Evolutionary conservation across 1,284 basidiomycete species (phyloP).

Genomic region (Apiotrichum sp.): DNA sequence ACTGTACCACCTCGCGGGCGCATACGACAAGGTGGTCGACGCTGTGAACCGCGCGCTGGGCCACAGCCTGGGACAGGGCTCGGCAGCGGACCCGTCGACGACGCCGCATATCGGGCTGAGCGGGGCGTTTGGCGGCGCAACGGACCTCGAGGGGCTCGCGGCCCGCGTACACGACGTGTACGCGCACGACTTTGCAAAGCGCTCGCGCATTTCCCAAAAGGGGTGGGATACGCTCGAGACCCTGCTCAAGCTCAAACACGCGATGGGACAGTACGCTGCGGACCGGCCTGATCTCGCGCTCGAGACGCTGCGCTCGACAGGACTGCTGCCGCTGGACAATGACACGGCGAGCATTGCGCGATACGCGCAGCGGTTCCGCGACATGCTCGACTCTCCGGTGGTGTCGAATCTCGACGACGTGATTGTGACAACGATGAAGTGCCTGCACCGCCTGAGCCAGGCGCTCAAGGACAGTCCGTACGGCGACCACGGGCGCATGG

Average conservation of each 20-base stretch:
- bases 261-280: slow-evolving; percentile 66
- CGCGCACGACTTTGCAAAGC: slow-evolving; percentile 68
- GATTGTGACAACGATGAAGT: slow-evolving; percentile 89
- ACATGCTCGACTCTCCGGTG: slow-evolving; percentile 69
- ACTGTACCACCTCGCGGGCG: slow-evolving; percentile 89
- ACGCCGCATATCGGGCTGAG: slow-evolving; percentile 15
- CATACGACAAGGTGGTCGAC: slow-evolving; percentile 79
- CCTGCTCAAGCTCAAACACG: slow-evolving; percentile 74
- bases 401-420: slow-evolving; percentile 85
- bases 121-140: slow-evolving; percentile 40
- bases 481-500: slow-evolving; percentile 50
- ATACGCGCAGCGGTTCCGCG: slow-evolving; percentile 83
- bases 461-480: slow-evolving; percentile 66
- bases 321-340: slow-evolving; percentile 78
- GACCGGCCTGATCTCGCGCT: slow-evolving; percentile 71
- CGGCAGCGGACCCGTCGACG: slow-evolving; percentile 6
- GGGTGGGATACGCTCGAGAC: slow-evolving; percentile 59
- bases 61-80: slow-evolving; percentile 62
- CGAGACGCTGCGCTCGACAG: slow-evolving; percentile 83
- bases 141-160: slow-evolving; percentile 68
- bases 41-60: slow-evolving; percentile 86
- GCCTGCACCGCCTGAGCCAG: slow-evolving; percentile 71
- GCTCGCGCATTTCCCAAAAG: slow-evolving; percentile 68
- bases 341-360: slow-evolving; percentile 81
- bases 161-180: slow-evolving; percentile 80